These are phyloP conservation scores for Hydnomerulius pinastri DNA, from an alignment of 768 basidiomycete species.

Conservation along the genomic window DNA sequence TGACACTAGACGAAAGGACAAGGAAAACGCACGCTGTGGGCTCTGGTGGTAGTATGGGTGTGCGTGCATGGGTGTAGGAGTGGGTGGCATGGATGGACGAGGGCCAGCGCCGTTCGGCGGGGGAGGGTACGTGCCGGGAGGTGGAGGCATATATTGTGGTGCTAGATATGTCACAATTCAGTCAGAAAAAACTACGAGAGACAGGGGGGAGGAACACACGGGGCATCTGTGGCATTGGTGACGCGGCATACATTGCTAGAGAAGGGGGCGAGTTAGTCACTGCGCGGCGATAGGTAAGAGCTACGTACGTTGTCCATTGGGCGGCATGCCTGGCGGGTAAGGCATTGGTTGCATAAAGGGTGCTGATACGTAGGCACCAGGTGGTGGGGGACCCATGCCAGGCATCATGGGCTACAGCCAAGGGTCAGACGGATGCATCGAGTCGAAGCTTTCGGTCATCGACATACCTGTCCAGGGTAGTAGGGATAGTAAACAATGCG, in stretches of 20 bases:
- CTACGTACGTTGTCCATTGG: conserved; percentile 57
- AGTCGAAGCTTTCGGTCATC: background rate
- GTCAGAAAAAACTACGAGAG: conserved; percentile 1
- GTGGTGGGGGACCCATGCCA: conserved; percentile 80
- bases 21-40: conserved; percentile 67
- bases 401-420: conserved; percentile 74
- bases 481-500: conserved; percentile 79
- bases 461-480: conserved; percentile 75
- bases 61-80: conserved; percentile 83
- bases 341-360: conserved; percentile 87
- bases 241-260: conserved; percentile 77
- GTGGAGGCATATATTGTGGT: conserved; percentile 79
- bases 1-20: conserved; percentile 22
- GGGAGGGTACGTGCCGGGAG: conserved; percentile 74
- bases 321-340: conserved; percentile 78
- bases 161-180: conserved; percentile 39
- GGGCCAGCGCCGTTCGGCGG: conserved; percentile 79
- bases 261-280: conserved; percentile 5
- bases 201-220: conserved; percentile 50
- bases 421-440: conserved; percentile 3
- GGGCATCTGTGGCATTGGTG: conserved; percentile 86
- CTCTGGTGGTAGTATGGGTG: conserved; percentile 90
- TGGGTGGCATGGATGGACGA: conserved; percentile 89
- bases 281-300: background rate
- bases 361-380: conserved; percentile 74